Evolutionary conservation across 2,329 filamentous ascomycete species (phyloP), one percentile per base, ranked within the genome.

Genomic region (Ophiosphaerella herpotricha): DNA sequence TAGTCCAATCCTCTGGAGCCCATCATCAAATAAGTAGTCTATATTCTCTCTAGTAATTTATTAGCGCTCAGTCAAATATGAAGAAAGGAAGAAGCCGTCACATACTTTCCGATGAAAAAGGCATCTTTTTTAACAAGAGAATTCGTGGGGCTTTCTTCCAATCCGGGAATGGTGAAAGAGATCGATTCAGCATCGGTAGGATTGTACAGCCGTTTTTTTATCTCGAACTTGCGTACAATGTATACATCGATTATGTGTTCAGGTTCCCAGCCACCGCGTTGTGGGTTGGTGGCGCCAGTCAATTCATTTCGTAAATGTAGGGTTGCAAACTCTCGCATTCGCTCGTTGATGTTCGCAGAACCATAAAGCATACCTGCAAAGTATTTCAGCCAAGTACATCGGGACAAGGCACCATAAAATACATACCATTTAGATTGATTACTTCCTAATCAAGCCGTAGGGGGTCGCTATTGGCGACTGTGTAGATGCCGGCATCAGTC

Each of bases 401-500:
- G n/a, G n/a, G 24, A 4, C 2, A 18, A 8, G 14, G n/a, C 8
- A 7, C 5, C 11, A 13, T 13, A 39, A 9, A 33, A 26, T 26
- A 46, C 46, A 4, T 48, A 61, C 56, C 58, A 31, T 38, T 52
- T 1, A 53, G 39, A 5, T 46, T 34, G 16, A 35, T 43, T 0
- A 57, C 49, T 37, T 57, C 46, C 14, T 29, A 18, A 6, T 18
- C 51, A 6, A 62, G 48, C 7, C 57, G 50, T 2, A 60, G 35
- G 6, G 59, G 57, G 4, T 53, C n/a, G 9, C 38, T 40, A 14
- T 45, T 16, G 3, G 43, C 42, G n/a, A 62, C 45, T 7, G 3
- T 16, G 31, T 55, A 58, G 9, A 41, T 46, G 1, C 48, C 54
- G 5, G 48, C n/a, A 21, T 62, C 59, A 7, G 43, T 50, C 2